Percentiles rank a stretch among this genome's conserved stretches.
phyloP scores from a whole-genome alignment of 768 basidiomycete species.

The Scleroderma citrinum region DNA sequence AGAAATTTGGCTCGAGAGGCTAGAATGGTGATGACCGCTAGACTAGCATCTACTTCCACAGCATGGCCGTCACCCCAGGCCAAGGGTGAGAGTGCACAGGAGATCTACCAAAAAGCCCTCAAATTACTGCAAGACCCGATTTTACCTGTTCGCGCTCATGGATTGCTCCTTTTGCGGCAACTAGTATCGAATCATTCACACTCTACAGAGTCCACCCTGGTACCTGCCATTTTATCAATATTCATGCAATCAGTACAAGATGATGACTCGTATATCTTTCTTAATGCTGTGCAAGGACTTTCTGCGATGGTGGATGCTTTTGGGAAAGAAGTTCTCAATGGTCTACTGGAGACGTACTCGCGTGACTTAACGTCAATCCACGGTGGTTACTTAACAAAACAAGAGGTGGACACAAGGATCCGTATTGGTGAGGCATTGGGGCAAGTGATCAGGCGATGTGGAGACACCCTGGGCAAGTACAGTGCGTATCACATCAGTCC shows the following conservation, averaged over 20 bases:
- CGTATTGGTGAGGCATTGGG: slow-evolving; percentile 84
- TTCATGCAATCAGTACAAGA: slow-evolving; percentile 84
- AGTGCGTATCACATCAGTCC: slow-evolving; percentile 39
- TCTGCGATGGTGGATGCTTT: slow-evolving; percentile 77
- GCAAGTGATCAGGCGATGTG: slow-evolving; percentile 68
- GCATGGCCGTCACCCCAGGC: slow-evolving; percentile 14
- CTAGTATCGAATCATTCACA: slow-evolving; percentile 45
- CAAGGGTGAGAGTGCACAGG: slow-evolving; percentile 37
- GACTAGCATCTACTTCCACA: slow-evolving; percentile 57
- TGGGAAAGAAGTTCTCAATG: slow-evolving; percentile 56
- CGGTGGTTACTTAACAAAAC: slow-evolving; percentile 36
- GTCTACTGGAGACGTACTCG: slow-evolving; percentile 63
- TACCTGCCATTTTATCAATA: slow-evolving; percentile 81
- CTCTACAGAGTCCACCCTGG: slow-evolving; percentile 52
- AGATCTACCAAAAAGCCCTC: slow-evolving; percentile 80
- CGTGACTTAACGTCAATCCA: slow-evolving; percentile 42
- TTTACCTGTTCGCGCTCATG: slow-evolving; percentile 91
- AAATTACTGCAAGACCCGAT: slow-evolving; percentile 87
- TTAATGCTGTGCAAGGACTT: slow-evolving; percentile 88
- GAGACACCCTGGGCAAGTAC: slow-evolving; percentile 59
- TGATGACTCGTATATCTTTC: slow-evolving; percentile 92
- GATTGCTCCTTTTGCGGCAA: slow-evolving; percentile 74
- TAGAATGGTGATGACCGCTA: slow-evolving; percentile 76
- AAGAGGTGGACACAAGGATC: slow-evolving; percentile 68
- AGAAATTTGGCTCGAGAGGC: slow-evolving; percentile 70